Evolutionary conservation across 441 rosid species (phyloP).

Genomic region (Syzygium syzygioides): DNA sequence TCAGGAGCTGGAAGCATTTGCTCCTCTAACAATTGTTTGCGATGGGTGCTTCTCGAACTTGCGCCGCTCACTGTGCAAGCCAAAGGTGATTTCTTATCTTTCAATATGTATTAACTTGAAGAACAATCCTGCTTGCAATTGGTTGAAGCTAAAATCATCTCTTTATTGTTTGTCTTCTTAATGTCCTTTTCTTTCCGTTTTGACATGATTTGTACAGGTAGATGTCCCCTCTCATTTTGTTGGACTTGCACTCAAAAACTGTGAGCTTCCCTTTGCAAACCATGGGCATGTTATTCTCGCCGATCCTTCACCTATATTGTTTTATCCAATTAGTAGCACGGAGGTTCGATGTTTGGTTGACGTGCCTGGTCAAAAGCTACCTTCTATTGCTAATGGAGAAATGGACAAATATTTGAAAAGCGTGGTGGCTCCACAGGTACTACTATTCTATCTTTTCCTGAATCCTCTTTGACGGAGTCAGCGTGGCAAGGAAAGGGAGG

Average conservation of each 20-base stretch:
- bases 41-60: conserved; percentile 89
- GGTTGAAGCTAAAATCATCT: not conserved
- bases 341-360: conserved; percentile 74
- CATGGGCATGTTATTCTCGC: conserved; percentile 65
- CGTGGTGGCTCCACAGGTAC: conserved; percentile 59
- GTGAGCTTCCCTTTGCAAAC: conserved; percentile 58
- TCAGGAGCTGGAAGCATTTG: conserved; percentile 37
- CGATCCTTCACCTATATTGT: conserved; percentile 67
- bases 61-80: conserved; percentile 71
- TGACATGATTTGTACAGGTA: conserved; percentile 31
- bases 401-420: conserved; percentile 63
- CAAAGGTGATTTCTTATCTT: conserved; percentile 42
- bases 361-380: conserved; percentile 60
- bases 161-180: not conserved
- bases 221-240: conserved; percentile 70
- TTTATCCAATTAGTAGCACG: conserved; percentile 65
- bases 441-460: not conserved
- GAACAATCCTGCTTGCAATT: not conserved
- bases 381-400: conserved; percentile 71
- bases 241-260: conserved; percentile 65
- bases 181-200: not conserved
- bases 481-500: not conserved
- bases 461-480: not conserved
- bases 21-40: conserved; percentile 82
- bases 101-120: not conserved